Evolutionary conservation across 2,329 filamentous ascomycete genomes (phyloP).

Genomic region (Phialophora chinensis): DNA sequence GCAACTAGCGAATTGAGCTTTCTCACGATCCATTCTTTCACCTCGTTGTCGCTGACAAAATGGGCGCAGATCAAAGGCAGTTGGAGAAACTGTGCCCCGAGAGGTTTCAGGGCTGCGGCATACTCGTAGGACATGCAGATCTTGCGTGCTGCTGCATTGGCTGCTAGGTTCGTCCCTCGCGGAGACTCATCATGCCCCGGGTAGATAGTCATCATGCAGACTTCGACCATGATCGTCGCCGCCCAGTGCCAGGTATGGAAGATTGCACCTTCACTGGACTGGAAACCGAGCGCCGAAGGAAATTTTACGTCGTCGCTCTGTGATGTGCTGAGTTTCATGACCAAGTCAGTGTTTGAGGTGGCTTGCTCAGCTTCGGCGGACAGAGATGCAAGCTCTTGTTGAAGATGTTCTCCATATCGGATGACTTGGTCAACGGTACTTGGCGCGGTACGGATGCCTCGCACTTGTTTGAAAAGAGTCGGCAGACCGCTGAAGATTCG

Average conservation of each 20-base stretch:
- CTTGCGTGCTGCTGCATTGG: not conserved
- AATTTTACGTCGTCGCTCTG: not conserved
- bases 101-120: conserved; percentile 2
- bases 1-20: conserved; percentile 7
- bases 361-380: conserved; percentile 1
- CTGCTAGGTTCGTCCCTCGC: not conserved
- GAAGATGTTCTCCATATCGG: not conserved
- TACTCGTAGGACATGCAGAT: conserved; percentile 11
- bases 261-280: not conserved
- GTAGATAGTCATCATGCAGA: conserved; percentile 8
- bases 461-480: conserved; percentile 7
- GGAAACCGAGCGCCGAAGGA: not conserved
- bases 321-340: not conserved
- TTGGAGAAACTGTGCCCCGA: conserved; percentile 11
- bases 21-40: conserved; percentile 6
- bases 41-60: conserved; percentile 2
- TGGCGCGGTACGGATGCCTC: not conserved
- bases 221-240: not conserved
- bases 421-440: not conserved
- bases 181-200: not conserved
- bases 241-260: conserved; percentile 7
- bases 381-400: not conserved
- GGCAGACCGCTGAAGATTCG: not conserved
- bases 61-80: conserved; percentile 7
- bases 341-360: no score